A percentile compares a stretch with the other conserved stretches of the same genome.
These are phyloP conservation scores for Fusarium goolgardi DNA, from an alignment of 2,329 filamentous ascomycete genomes.

Conservation along the genomic window DNA sequence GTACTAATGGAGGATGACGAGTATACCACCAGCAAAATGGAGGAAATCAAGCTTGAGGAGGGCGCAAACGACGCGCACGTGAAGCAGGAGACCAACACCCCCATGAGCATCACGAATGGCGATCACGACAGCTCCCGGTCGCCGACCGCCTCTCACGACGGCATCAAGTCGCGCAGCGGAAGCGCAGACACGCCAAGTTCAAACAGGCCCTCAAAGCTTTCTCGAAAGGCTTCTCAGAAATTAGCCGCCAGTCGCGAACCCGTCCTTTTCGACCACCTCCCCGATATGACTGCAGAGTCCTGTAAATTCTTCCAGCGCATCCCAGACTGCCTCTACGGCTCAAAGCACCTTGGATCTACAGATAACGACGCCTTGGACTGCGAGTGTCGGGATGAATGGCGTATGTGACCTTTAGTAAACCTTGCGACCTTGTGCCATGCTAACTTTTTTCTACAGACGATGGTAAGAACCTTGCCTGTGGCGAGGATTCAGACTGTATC, in stretches of 20 bases:
- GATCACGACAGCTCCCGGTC: conserved; percentile 49
- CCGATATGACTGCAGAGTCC: conserved; percentile 82
- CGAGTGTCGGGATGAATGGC: conserved; percentile 94
- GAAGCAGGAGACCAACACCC: conserved; percentile 57
- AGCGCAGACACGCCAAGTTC: conserved; percentile 62
- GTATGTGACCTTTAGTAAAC: conserved; percentile 67
- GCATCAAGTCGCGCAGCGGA: conserved; percentile 60
- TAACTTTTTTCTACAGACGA: conserved; percentile 58
- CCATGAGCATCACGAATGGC: conserved; percentile 53
- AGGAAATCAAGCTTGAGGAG: conserved; percentile 59
- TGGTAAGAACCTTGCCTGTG: conserved; percentile 84
- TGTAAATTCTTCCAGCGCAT: conserved; percentile 83
- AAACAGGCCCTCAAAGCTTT: conserved; percentile 73
- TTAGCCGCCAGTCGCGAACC: conserved; percentile 67
- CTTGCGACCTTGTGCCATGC: conserved; percentile 3
- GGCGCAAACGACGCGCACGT: conserved; percentile 53
- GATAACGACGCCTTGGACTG: conserved; percentile 93
- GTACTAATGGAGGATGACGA: conserved; percentile 58
- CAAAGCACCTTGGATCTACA: conserved; percentile 89
- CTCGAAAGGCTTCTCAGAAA: conserved; percentile 80
- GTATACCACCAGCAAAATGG: conserved; percentile 56
- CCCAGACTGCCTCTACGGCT: conserved; percentile 87
- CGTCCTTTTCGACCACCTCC: conserved; percentile 77
- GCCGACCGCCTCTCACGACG: conserved; percentile 59
- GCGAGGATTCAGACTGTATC: conserved; percentile 97